These are phyloP conservation scores for Pleurotus eryngii DNA, from an alignment of 768 basidiomycete species.

Conservation along the genomic window DNA sequence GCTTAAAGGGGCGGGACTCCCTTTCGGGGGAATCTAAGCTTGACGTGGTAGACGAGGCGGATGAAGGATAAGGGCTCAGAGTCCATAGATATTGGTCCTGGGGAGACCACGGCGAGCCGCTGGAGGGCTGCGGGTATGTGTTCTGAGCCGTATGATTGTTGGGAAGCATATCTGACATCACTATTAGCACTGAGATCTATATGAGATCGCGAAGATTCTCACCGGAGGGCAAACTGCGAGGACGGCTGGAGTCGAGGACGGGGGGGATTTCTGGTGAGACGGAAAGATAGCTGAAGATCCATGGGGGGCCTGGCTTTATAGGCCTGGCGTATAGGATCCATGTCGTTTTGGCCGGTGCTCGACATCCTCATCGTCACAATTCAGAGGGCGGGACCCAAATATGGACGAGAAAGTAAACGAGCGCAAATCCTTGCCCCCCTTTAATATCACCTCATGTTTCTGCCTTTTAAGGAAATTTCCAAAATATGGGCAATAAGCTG, in stretches of 20 bases:
- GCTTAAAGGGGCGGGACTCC: not conserved
- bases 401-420: not conserved
- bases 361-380: not conserved
- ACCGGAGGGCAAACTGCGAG: not conserved
- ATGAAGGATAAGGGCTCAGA: not conserved
- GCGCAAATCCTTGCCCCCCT: not conserved
- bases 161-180: not conserved
- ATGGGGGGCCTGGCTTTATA: not conserved
- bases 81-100: not conserved
- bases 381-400: not conserved
- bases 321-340: not conserved
- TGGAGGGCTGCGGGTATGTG: too few species aligned
- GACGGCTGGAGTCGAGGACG: not conserved
- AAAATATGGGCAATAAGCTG: not conserved
- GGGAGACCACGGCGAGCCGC: too few species aligned
- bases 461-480: conserved; percentile 4
- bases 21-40: too few species aligned
- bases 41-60: not conserved
- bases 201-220: not conserved
- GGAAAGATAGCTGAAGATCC: not conserved
- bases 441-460: conserved; percentile 9
- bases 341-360: not conserved
- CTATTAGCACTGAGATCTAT: not conserved
- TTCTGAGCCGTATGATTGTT: too few species aligned
- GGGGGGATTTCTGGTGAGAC: not conserved